These are phyloP conservation scores for Yarrowia yakushimensis DNA, from an alignment of 805 yeast genomes.

Conservation along the genomic window DNA sequence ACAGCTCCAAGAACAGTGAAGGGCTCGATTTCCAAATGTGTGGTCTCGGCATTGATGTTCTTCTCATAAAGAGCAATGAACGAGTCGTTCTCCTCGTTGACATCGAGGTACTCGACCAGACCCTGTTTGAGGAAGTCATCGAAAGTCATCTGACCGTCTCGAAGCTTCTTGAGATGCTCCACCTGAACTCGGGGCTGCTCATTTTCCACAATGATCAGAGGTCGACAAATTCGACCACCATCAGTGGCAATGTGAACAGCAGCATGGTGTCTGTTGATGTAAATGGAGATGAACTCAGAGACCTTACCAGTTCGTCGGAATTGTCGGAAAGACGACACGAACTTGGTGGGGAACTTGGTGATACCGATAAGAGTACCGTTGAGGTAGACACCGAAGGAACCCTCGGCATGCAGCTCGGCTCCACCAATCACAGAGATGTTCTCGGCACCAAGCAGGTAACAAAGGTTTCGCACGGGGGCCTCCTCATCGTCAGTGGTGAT, in stretches of 20 bases:
- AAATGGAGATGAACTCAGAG: constrained; percentile 87
- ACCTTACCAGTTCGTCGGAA: constrained; percentile 81
- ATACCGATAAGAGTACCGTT: constrained; percentile 95
- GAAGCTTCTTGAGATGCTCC: constrained; percentile 60
- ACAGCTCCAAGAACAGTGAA: constrained; percentile 90
- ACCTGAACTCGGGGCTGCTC: constrained; percentile 68
- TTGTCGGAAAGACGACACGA: constrained; percentile 72
- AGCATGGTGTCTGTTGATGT: constrained; percentile 80
- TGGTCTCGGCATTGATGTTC: constrained; percentile 54
- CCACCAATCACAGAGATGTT: constrained; percentile 78
- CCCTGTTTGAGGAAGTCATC: constrained; percentile 87
- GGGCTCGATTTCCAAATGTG: constrained; percentile 95
- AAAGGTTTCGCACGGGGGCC: constrained; percentile 72
- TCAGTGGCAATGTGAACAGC: constrained; percentile 98
- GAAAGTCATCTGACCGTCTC: constrained; percentile 72
- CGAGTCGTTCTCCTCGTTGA: constrained; percentile 94
- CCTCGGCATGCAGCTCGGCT: constrained; percentile 67
- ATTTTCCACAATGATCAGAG: constrained; percentile 79
- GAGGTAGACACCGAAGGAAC: constrained; percentile 80
- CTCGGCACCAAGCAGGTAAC: constrained; percentile 85
- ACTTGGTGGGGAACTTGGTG: constrained; percentile 79
- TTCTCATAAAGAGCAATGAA: constrained; percentile 84
- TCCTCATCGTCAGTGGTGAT: constrained; percentile 98
- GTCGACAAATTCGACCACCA: constrained; percentile 98
- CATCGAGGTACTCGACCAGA: constrained; percentile 91